These are phyloP conservation scores for Zygnema circumcarinatum DNA, from an alignment of 139 green algal genomes.

Conservation along the genomic window DNA sequence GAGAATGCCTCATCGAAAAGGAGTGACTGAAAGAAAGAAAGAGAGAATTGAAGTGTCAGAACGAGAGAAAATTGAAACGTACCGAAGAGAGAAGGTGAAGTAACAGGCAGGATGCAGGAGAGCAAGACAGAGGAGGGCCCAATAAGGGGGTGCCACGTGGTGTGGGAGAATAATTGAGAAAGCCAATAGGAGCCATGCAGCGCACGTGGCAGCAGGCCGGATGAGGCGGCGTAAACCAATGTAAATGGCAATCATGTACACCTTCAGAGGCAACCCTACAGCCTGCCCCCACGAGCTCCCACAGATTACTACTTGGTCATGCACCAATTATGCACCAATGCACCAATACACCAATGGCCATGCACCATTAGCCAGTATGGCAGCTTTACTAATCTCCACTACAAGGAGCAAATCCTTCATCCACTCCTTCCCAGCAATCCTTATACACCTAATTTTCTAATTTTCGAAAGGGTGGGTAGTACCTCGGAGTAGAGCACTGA, in stretches of 20 bases:
- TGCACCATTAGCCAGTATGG: too few species aligned
- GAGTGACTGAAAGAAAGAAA: not conserved
- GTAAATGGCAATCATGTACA: conserved; percentile 43
- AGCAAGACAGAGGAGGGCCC: not conserved
- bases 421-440: too few species aligned
- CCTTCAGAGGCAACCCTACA: conserved; percentile 12
- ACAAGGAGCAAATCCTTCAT: too few species aligned
- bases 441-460: too few species aligned
- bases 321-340: too few species aligned
- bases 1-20: not conserved
- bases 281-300: not conserved
- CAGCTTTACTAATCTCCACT: too few species aligned
- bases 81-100: conserved; percentile 23
- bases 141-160: not conserved
- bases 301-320: too few species aligned
- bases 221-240: conserved; percentile 22
- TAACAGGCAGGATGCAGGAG: conserved; percentile 27
- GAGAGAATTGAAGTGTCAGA: not conserved
- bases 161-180: not conserved
- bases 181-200: conserved; percentile 15
- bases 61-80: not conserved
- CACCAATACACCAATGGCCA: too few species aligned
- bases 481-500: not conserved
- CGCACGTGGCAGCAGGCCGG: not conserved
- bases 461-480: too few species aligned